Percentiles rank a stretch among this genome's conserved stretches.
phyloP scores from a whole-genome alignment of 148 eudicot species.

The Mesembryanthemum crystallinum region DNA sequence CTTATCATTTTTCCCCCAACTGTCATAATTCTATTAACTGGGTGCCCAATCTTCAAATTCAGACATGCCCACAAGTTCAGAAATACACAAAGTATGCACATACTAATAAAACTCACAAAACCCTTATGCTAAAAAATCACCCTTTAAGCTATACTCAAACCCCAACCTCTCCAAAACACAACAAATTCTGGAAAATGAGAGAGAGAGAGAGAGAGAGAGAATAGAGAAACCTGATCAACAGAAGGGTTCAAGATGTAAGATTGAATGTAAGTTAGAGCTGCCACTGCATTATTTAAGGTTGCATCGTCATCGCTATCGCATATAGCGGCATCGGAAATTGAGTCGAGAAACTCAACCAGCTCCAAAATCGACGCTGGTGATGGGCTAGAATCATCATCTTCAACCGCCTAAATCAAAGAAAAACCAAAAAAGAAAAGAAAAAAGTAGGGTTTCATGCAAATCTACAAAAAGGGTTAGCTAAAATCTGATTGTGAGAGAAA shows the following conservation, averaged over 20 bases:
- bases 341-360: conserved; percentile 44
- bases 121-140: background rate
- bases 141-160: background rate
- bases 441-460: background rate
- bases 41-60: background rate
- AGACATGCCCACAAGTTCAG: background rate
- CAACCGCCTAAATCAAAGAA: conserved; percentile 34
- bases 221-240: conserved; percentile 53
- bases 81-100: too few species aligned
- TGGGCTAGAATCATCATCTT: conserved; percentile 34
- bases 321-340: conserved; percentile 36
- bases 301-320: conserved; percentile 29
- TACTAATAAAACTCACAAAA: background rate
- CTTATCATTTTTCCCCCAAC: too few species aligned
- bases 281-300: conserved; percentile 27
- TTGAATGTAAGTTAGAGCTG: conserved; percentile 39
- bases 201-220: background rate
- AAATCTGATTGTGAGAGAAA: conserved; percentile 1
- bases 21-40: background rate
- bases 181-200: background rate
- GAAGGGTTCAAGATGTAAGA: conserved; percentile 42
- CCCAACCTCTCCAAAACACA: background rate
- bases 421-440: background rate
- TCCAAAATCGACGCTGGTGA: conserved; percentile 38
- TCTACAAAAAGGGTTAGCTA: background rate